phyloP scores from a whole-genome alignment of 2,329 filamentous ascomycete genomes.

The Aspergillus carbonarius region DNA sequence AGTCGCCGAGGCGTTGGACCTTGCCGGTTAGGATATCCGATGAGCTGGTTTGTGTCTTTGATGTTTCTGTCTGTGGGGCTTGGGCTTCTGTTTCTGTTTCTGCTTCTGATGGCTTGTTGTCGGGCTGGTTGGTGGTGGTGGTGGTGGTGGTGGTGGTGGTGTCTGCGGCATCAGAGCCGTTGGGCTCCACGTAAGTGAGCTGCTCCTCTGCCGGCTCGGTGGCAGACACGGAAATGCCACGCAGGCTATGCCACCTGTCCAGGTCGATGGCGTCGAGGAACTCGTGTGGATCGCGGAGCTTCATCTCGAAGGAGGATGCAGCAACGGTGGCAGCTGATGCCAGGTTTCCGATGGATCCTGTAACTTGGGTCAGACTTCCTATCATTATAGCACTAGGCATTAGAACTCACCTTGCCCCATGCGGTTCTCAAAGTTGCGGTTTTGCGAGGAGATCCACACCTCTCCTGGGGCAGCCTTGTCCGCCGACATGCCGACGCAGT shows the following conservation, averaged over 20 bases:
- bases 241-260: slow-evolving; percentile 15
- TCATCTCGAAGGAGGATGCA: slow-evolving; percentile 49
- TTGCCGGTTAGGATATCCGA: slow-evolving; percentile 31
- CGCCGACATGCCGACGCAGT: slow-evolving; percentile 46
- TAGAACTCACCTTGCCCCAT: slow-evolving; percentile 42
- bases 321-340: slow-evolving; percentile 49
- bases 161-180: neutral
- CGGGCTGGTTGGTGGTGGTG: no score
- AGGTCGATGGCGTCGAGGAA: slow-evolving; percentile 31
- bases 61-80: neutral
- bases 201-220: neutral
- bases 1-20: slow-evolving; percentile 45
- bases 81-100: neutral
- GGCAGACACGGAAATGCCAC: neutral
- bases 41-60: neutral
- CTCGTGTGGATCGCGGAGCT: slow-evolving; percentile 39
- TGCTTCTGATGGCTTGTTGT: neutral
- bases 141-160: neutral
- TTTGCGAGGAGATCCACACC: slow-evolving; percentile 49
- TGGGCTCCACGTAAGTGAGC: slow-evolving; percentile 14
- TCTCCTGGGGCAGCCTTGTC: slow-evolving; percentile 44
- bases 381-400: neutral
- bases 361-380: neutral
- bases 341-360: slow-evolving; percentile 47
- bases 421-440: slow-evolving; percentile 49